Evolutionary conservation across 108 stramenopile species (phyloP).

Genomic region (Thalassiosira profunda): DNA sequence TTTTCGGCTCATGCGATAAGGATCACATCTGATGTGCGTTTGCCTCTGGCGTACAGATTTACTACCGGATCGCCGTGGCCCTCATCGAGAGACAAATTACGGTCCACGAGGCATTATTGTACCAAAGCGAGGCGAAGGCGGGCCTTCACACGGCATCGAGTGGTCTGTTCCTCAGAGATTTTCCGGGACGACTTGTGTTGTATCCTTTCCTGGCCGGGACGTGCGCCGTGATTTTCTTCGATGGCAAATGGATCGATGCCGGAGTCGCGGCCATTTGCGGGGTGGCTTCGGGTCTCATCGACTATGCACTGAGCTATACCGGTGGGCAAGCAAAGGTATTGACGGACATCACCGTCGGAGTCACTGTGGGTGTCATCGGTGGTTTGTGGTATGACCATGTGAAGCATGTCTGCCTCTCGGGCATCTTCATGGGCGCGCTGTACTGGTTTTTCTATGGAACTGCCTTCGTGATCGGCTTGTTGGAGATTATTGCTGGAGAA

Average conservation of each 20-base stretch:
- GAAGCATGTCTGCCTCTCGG: constrained; percentile 29
- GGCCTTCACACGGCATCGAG: constrained; percentile 43
- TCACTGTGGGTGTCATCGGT: constrained; percentile 43
- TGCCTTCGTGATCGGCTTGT: constrained; percentile 52
- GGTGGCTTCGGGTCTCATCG: constrained; percentile 35
- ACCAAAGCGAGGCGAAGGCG: constrained; percentile 44
- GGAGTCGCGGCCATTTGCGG: constrained; percentile 44
- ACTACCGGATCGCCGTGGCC: constrained; percentile 47
- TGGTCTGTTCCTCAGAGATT: constrained; percentile 48
- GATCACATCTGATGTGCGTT: no score
- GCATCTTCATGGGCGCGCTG: constrained; percentile 52
- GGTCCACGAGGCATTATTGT: constrained; percentile 50
- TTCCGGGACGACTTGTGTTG: constrained; percentile 49
- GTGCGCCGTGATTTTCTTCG: constrained; percentile 41
- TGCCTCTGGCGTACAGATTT: no score
- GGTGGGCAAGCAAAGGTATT: constrained; percentile 36
- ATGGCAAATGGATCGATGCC: constrained; percentile 41
- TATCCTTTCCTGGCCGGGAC: constrained; percentile 53
- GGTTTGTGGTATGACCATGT: constrained; percentile 16
- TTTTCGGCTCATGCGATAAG: no score
- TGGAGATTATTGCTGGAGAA: constrained; percentile 63
- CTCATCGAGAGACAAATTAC: constrained; percentile 45
- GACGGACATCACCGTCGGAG: constrained; percentile 41
- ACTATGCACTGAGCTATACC: constrained; percentile 25
- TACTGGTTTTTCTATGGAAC: constrained; percentile 66